Evolutionary conservation across 352 stramenopile species (phyloP).

Genomic region (Globisporangium paroecandrum): DNA sequence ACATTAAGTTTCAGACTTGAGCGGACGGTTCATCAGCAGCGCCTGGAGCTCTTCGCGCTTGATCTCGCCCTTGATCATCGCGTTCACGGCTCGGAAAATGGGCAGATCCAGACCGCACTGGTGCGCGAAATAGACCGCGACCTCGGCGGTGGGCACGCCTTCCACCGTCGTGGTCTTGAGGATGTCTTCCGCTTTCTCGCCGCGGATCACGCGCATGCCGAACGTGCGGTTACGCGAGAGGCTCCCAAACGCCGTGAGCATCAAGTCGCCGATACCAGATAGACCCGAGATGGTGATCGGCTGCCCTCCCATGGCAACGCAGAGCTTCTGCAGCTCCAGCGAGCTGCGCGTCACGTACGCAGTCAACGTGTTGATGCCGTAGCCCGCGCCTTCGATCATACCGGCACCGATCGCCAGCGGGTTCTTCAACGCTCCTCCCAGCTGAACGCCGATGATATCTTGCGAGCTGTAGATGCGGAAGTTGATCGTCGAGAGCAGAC

Average conservation of each 20-base stretch:
- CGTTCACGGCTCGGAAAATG: constrained; percentile 86
- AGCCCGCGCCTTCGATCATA: constrained; percentile 96
- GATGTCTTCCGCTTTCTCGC: constrained; percentile 92
- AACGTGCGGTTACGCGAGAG: constrained; percentile 95
- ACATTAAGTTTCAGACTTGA: constrained; percentile 71
- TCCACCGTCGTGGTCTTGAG: constrained; percentile 88
- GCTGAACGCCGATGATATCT: constrained; percentile 95
- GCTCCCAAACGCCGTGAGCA: constrained; percentile 96
- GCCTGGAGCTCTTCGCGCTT: constrained; percentile 71
- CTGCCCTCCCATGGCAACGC: constrained; percentile 91
- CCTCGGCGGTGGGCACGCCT: constrained; percentile 94
- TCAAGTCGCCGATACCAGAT: constrained; percentile 90
- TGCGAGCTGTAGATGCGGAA: constrained; percentile 94
- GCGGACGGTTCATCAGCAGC: constrained; percentile 76
- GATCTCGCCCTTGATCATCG: constrained; percentile 81
- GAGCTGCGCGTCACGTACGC: constrained; percentile 95
- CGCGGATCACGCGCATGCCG: constrained; percentile 92
- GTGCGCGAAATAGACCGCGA: constrained; percentile 89
- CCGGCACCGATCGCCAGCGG: constrained; percentile 95
- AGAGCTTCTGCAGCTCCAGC: constrained; percentile 95
- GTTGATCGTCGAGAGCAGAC: constrained; percentile 77
- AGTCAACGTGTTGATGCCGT: constrained; percentile 95
- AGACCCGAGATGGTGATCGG: constrained; percentile 95
- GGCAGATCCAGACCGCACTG: constrained; percentile 89
- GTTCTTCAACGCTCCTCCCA: constrained; percentile 97